These are phyloP conservation scores for Candida sojae DNA, from an alignment of 1,139 yeast genomes.

Conservation along the genomic window DNA sequence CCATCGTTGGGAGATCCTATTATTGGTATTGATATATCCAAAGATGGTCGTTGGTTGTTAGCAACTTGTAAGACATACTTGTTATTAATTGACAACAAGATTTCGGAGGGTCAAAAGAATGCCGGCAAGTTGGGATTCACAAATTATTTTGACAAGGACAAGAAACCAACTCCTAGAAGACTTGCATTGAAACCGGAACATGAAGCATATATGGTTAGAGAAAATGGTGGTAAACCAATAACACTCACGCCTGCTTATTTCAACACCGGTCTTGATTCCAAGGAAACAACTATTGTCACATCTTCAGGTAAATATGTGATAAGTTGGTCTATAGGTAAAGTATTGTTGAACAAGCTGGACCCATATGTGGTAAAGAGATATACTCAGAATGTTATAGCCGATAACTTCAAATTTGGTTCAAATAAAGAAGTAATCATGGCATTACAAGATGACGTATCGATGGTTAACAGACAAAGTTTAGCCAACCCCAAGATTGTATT, in stretches of 20 bases:
- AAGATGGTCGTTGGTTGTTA: conserved; percentile 80
- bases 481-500: conserved; percentile 45
- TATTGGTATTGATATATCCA: conserved; percentile 66
- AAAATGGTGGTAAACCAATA: conserved; percentile 49
- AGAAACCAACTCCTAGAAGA: conserved; percentile 70
- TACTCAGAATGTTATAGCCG: conserved; percentile 65
- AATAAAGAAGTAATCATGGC: conserved; percentile 72
- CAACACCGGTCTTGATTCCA: conserved; percentile 63
- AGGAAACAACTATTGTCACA: conserved; percentile 72
- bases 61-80: conserved; percentile 77
- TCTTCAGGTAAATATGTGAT: conserved; percentile 81
- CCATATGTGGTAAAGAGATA: conserved; percentile 69
- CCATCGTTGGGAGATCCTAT: conserved; percentile 83
- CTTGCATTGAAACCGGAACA: conserved; percentile 73
- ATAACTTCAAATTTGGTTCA: conserved; percentile 75
- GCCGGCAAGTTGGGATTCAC: conserved; percentile 65
- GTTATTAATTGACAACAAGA: conserved; percentile 64
- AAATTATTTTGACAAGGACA: conserved; percentile 62
- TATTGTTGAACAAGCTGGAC: conserved; percentile 49
- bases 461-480: conserved; percentile 61
- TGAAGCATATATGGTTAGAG: conserved; percentile 59
- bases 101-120: conserved; percentile 60
- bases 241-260: conserved; percentile 74
- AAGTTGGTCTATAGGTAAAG: conserved; percentile 72
- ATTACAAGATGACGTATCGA: conserved; percentile 67